These are phyloP conservation scores for Citrullus colocynthis DNA, from an alignment of 306 rosid genomes.

Conservation along the genomic window DNA sequence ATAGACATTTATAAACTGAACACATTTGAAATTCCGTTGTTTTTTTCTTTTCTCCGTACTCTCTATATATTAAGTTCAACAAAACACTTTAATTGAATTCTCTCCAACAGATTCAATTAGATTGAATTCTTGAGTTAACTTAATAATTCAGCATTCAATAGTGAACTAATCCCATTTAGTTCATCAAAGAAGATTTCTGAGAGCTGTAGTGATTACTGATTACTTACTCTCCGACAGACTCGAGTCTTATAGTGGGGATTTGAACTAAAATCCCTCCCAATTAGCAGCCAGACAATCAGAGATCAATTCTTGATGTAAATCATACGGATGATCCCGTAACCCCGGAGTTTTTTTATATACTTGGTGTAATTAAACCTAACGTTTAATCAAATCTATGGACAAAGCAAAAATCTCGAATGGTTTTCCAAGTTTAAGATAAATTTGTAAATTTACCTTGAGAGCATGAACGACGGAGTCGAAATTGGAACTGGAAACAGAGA, in stretches of 20 bases:
- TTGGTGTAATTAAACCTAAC: not conserved
- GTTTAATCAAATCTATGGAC: not conserved
- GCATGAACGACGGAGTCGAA: constrained; percentile 34
- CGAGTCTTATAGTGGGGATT: not conserved
- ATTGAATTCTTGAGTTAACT: not conserved
- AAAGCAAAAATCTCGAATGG: not conserved
- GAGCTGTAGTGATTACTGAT: not conserved
- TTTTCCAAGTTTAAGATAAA: not conserved
- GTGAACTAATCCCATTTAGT: not conserved
- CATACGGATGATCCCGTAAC: not conserved
- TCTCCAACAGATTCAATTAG: not conserved
- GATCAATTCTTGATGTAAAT: not conserved
- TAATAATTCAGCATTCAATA: not conserved
- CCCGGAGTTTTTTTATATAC: not conserved
- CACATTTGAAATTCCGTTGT: not conserved
- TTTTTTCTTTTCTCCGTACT: not conserved
- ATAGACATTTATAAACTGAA: not conserved
- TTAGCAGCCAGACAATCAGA: not conserved
- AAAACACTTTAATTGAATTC: not conserved
- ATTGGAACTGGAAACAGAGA: constrained; percentile 60
- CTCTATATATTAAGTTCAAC: not conserved
- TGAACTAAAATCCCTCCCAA: not conserved
- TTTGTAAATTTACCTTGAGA: constrained; percentile 37
- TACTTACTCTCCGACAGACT: not conserved
- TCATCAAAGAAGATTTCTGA: not conserved